Evolutionary conservation across 768 basidiomycete genomes (phyloP).

Genomic region (Dentipellis sp.): DNA sequence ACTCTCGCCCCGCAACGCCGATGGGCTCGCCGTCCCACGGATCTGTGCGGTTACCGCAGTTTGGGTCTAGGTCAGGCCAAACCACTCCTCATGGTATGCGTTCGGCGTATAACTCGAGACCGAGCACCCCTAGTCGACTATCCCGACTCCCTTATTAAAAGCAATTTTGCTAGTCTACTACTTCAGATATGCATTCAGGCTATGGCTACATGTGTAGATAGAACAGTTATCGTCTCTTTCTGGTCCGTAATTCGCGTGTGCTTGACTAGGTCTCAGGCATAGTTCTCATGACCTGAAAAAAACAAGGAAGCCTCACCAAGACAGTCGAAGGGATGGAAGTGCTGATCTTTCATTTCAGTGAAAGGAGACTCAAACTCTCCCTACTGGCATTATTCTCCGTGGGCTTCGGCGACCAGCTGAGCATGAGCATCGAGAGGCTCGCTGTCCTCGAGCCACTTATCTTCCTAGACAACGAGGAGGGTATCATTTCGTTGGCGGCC

Average conservation of each 20-base stretch:
- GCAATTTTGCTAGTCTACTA: too few species aligned
- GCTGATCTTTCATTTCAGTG: background rate
- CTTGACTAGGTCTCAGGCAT: too few species aligned
- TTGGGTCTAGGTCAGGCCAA: slow-evolving; percentile 44
- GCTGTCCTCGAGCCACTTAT: background rate
- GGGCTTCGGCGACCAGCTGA: slow-evolving; percentile 2
- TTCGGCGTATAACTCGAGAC: slow-evolving; percentile 44
- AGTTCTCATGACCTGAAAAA: background rate
- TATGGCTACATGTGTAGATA: too few species aligned
- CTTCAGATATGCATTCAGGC: too few species aligned
- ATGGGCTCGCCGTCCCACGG: slow-evolving; percentile 40
- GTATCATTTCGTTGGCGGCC: background rate
- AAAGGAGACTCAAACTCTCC: background rate
- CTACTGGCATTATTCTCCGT: background rate
- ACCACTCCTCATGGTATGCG: slow-evolving; percentile 40
- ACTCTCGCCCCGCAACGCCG: slow-evolving; percentile 62
- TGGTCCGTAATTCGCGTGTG: too few species aligned
- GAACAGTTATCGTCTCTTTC: too few species aligned
- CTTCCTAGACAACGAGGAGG: slow-evolving; percentile 7
- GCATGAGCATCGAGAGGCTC: background rate
- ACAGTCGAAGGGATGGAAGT: background rate
- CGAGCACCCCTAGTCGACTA: slow-evolving; percentile 54
- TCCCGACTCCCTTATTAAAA: slow-evolving; percentile 24
- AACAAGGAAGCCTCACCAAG: background rate
- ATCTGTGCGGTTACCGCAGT: slow-evolving; percentile 25